phyloP scores from a whole-genome alignment of 345 rosid species.

The Camelina hispida region DNA sequence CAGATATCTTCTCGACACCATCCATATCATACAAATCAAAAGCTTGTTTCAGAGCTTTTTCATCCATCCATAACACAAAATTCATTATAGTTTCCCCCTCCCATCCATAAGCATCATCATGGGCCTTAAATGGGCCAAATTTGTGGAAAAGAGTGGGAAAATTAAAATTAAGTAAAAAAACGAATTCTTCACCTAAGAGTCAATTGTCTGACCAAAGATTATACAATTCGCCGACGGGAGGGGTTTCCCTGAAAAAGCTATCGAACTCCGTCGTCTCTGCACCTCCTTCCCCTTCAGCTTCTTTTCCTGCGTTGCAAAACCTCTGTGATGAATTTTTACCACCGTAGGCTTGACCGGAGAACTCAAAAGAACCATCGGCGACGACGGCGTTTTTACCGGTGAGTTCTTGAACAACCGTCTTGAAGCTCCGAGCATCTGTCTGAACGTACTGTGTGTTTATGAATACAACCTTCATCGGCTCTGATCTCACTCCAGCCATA shows the following conservation, averaged over 20 bases:
- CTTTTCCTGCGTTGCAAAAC: constrained; percentile 5
- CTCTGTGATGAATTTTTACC: constrained; percentile 12
- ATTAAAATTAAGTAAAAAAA: background rate
- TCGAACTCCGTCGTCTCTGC: constrained; percentile 51
- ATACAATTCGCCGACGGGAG: constrained; percentile 46
- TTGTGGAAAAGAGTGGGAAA: background rate
- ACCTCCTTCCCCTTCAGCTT: constrained; percentile 2
- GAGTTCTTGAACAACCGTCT: constrained; percentile 68
- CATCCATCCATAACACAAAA: no score
- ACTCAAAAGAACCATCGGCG: constrained; percentile 37
- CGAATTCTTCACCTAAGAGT: background rate
- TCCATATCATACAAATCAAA: no score
- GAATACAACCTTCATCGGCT: constrained; percentile 55
- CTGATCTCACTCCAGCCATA: constrained; percentile 43
- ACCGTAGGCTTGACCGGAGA: constrained; percentile 19
- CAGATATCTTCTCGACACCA: no score
- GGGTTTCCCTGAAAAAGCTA: constrained; percentile 51
- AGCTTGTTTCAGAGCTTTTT: no score
- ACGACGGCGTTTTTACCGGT: constrained; percentile 66
- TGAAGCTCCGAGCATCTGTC: constrained; percentile 62
- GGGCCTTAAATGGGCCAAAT: constrained; percentile 12
- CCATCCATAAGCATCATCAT: no score
- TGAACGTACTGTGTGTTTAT: constrained; percentile 63
- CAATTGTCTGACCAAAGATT: constrained; percentile 38
- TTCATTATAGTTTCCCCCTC: no score